Base-by-base conservation (phyloP, 139 green algal genomes). In the Tetradesmus obliquus region DNA sequence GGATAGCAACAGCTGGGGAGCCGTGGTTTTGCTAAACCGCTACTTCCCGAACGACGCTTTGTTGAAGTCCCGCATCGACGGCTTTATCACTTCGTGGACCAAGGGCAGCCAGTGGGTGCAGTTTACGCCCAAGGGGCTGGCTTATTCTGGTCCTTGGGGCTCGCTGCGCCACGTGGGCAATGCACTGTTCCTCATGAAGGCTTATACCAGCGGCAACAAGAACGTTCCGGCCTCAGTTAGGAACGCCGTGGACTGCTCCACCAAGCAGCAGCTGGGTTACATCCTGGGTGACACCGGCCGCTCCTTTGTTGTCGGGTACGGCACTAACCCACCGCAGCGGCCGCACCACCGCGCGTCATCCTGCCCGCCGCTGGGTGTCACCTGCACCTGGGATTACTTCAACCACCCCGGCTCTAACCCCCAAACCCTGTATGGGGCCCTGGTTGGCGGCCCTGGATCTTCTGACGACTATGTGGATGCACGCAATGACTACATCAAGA, bases 361-460 rank as follows among this genome's bases (percentile, higher is more conserved):
- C 12, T 92, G 88, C 62, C 89, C 82, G 5, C 53, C 60, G 3
- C 7, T 81, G 3, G 81, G 72, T 32, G 84, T 74, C 5, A n/a
- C 9, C 7, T 92, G 90, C 90, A 87, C 62, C 3, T 92, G 83
- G 82, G 71, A 92, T n/a, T 80, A 62, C 24, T 86, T 82, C 54
- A 86, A 90, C 53, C 87, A 90, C 90, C 90, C 83, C 22, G 90
- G 90, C 17, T 66, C 92, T 74, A 96, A 98, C 74, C 88, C 93
- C 24, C 92, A 96, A 90, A 87, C 91, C 12, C 90, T 97, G n/a
- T 91, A 90, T 5, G 96, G 96, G 7, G 96, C 95, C 1, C 91
- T 98, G 79, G 93, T 97, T 24, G 95, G 96, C 69, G 96, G 95
- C 2, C 94, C 94, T 45, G 88, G 94, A 53, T 58, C 88, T 6